Conservation (phyloP, 352 stramenopile genomes). For the Pythium vanterpoolii region DNA sequence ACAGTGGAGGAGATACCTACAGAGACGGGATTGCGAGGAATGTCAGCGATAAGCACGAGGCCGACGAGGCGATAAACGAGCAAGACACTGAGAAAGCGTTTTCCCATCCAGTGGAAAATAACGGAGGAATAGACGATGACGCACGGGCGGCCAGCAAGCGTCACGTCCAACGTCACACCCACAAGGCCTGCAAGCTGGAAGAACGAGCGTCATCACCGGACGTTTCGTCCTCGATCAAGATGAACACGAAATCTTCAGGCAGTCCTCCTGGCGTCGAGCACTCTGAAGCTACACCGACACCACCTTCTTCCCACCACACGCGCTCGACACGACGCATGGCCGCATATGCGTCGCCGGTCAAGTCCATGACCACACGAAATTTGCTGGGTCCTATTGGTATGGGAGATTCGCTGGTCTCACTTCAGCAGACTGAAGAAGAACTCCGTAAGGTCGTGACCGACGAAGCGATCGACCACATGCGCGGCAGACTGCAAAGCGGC, state of each 20-base stretch:
- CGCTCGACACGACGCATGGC: conserved; percentile 13
- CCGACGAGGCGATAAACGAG: neutral
- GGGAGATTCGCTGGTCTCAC: conserved; percentile 10
- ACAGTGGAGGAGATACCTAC: conserved; percentile 12
- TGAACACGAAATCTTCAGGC: neutral
- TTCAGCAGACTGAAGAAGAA: conserved; percentile 14
- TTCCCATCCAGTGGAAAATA: too few relatives aligned
- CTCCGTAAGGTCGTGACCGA: conserved; percentile 16
- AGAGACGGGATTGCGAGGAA: neutral
- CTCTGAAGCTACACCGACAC: neutral
- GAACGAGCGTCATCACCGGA: neutral
- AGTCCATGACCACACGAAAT: conserved; percentile 17
- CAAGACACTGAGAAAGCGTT: too few relatives aligned
- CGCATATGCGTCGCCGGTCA: conserved; percentile 17
- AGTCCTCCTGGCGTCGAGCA: neutral
- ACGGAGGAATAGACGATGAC: too few relatives aligned
- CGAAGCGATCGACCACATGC: conserved; percentile 11
- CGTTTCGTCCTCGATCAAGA: neutral
- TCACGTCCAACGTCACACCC: too few relatives aligned
- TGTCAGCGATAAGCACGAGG: neutral
- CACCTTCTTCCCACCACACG: neutral
- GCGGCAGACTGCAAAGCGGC: conserved; percentile 10
- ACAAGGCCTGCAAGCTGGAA: neutral
- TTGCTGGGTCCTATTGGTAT: conserved; percentile 11
- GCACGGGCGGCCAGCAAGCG: too few relatives aligned